phyloP scores from a whole-genome alignment of 192 early-diverging fungal genomes.

The Phlyctochytrium arcticum region DNA sequence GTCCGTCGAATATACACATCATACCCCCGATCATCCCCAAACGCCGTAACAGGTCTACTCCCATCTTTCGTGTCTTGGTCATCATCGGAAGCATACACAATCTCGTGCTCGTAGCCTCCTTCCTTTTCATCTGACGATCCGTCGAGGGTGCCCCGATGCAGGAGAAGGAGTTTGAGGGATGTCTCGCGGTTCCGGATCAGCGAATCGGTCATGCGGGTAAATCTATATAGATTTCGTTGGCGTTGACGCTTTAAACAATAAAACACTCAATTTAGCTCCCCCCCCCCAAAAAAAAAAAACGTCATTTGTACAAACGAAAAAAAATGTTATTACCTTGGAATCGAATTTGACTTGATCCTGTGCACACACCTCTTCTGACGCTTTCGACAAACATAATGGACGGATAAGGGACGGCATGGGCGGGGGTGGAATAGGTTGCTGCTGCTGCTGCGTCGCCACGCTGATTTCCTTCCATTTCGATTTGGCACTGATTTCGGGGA shows the following conservation, averaged over 20 bases:
- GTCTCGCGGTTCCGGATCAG: neutral
- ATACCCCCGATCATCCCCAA: neutral
- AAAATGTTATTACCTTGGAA: neutral
- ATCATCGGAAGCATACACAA: neutral
- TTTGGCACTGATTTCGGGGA: no score
- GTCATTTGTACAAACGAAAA: neutral
- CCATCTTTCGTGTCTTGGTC: neutral
- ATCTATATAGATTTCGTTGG: neutral
- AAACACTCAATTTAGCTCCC: neutral
- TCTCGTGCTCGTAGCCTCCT: neutral
- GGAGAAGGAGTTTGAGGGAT: neutral
- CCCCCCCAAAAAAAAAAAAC: neutral
- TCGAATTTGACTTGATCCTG: neutral
- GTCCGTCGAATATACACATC: neutral
- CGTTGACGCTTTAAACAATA: neutral
- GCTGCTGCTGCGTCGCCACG: no score
- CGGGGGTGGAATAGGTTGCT: neutral
- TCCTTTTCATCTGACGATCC: neutral
- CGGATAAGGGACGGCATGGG: neutral
- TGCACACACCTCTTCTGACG: neutral
- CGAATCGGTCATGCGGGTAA: neutral
- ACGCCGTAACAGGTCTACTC: no score
- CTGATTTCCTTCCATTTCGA: no score
- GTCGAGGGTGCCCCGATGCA: neutral
- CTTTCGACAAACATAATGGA: neutral